Evolutionary conservation across 495 filamentous ascomycete genomes (phyloP).

Genomic region (Hypoxylon perforatum): DNA sequence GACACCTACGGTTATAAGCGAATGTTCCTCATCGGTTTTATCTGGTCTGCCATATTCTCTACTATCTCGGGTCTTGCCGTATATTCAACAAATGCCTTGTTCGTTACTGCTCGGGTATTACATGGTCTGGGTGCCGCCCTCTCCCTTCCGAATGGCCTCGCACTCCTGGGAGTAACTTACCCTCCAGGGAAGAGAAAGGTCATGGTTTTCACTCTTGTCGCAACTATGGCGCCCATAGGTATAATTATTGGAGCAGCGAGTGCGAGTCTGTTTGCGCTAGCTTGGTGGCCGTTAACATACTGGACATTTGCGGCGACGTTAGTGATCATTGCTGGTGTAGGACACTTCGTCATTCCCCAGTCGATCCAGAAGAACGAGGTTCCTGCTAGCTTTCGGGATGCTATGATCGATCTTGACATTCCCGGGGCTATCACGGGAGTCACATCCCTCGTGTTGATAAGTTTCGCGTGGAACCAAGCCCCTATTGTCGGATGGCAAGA

Average conservation of each 20-base stretch:
- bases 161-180: constrained; percentile 57
- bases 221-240: constrained; percentile 62
- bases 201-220: constrained; percentile 64
- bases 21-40: constrained; percentile 68
- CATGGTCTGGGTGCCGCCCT: constrained; percentile 66
- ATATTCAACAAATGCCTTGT: constrained; percentile 52
- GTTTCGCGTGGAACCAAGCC: constrained; percentile 69
- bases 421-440: constrained; percentile 61
- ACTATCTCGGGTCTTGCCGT: constrained; percentile 63
- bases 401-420: constrained; percentile 57
- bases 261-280: constrained; percentile 59
- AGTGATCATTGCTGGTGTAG: constrained; percentile 58
- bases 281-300: constrained; percentile 73
- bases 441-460: constrained; percentile 62
- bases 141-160: constrained; percentile 61
- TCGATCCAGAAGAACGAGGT: constrained; percentile 38
- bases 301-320: constrained; percentile 62
- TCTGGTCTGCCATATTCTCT: constrained; percentile 73
- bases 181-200: constrained; percentile 58
- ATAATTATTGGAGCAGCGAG: constrained; percentile 56
- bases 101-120: constrained; percentile 59
- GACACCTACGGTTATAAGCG: constrained; percentile 72
- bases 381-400: constrained; percentile 41
- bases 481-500: constrained; percentile 64
- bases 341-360: constrained; percentile 41